Percentiles rank a stretch among this genome's conserved stretches.
phyloP scores from a whole-genome alignment of 345 rosid species.

The Gossypium anomalum region DNA sequence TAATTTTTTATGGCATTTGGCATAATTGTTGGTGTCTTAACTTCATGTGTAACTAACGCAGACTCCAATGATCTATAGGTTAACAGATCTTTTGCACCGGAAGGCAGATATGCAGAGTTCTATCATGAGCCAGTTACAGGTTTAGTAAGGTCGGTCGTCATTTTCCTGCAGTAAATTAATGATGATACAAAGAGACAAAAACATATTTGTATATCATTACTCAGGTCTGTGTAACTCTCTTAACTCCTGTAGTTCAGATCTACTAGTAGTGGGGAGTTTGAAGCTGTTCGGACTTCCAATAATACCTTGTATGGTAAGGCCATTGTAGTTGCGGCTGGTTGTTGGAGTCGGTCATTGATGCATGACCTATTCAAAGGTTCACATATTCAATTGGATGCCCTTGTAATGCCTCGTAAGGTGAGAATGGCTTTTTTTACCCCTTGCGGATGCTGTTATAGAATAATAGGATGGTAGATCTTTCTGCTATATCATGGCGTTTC shows the following conservation, averaged over 20 bases:
- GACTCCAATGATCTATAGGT: conserved; percentile 33
- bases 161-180: conserved; percentile 3
- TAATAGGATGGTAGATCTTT: neutral
- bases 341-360: conserved; percentile 83
- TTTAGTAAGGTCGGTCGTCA: conserved; percentile 45
- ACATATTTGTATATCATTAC: neutral
- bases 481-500: neutral
- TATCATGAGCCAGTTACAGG: conserved; percentile 67
- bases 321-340: conserved; percentile 74
- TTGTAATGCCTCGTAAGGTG: conserved; percentile 91
- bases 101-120: conserved; percentile 84
- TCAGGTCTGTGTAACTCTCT: neutral
- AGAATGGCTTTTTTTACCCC: neutral
- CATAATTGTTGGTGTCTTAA: neutral
- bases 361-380: conserved; percentile 46
- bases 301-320: conserved; percentile 59
- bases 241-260: conserved; percentile 34
- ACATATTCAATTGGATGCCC: conserved; percentile 41
- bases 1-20: neutral
- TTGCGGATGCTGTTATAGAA: neutral
- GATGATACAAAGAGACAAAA: neutral
- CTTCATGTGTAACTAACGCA: conserved; percentile 3
- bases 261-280: conserved; percentile 41
- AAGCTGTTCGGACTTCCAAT: conserved; percentile 62
- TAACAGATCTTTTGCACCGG: conserved; percentile 49